Evolutionary conservation across 2,329 filamentous ascomycete genomes (phyloP).

Genomic region (Lomentospora prolificans): DNA sequence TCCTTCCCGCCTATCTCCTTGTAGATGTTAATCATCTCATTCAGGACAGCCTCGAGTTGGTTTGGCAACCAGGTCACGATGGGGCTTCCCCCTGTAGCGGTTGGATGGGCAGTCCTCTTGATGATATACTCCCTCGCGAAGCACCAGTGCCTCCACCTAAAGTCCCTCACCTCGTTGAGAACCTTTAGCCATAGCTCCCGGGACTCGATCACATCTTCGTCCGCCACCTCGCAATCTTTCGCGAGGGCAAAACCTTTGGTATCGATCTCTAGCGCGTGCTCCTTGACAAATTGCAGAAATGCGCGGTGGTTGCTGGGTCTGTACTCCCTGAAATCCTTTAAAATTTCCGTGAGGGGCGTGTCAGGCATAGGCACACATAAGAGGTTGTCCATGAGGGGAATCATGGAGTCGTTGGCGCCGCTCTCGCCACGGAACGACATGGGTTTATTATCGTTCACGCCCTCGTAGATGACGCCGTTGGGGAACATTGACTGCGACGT

Average conservation of each 20-base stretch:
- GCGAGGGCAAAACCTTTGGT: conserved; percentile 50
- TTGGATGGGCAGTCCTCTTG: conserved; percentile 65
- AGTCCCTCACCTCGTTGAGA: conserved; percentile 68
- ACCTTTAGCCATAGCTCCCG: conserved; percentile 52
- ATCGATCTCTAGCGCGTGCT: conserved; percentile 35
- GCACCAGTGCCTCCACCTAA: conserved; percentile 78
- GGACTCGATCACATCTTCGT: conserved; percentile 38
- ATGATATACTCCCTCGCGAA: conserved; percentile 79
- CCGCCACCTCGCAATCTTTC: conserved; percentile 13
- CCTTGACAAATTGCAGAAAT: conserved; percentile 65
- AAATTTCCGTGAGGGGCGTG: conserved; percentile 80
- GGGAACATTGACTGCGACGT: conserved; percentile 92
- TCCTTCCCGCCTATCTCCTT: conserved; percentile 30
- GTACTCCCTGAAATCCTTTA: conserved; percentile 82
- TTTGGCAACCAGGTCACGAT: conserved; percentile 82
- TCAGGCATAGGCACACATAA: conserved; percentile 78
- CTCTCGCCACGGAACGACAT: conserved; percentile 83
- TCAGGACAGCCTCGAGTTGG: conserved; percentile 65
- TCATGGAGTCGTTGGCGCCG: conserved; percentile 90
- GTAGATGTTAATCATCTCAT: conserved; percentile 55
- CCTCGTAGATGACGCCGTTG: conserved; percentile 81
- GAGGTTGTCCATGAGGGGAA: conserved; percentile 81
- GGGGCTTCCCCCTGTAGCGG: conserved; percentile 69
- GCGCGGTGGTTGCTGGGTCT: conserved; percentile 79
- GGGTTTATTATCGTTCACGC: conserved; percentile 59